Evolutionary conservation across 1,139 yeast genomes (phyloP).

Genomic region (Nakaseomyces sp.): DNA sequence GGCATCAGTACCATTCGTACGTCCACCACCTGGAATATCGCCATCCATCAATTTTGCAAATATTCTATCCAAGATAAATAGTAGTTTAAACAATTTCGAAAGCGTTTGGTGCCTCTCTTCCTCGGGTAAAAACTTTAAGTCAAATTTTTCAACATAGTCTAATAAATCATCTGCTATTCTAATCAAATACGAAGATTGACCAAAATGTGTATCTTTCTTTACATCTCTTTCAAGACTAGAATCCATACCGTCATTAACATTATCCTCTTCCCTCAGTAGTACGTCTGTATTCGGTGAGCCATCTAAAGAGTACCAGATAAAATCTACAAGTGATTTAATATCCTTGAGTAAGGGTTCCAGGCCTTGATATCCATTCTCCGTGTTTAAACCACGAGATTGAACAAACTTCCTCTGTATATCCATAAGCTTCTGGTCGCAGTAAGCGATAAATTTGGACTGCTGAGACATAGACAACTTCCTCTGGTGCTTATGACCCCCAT

Average conservation of each 20-base stretch:
- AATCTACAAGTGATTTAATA: slow-evolving; percentile 39
- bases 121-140: slow-evolving; percentile 19
- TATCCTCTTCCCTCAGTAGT: slow-evolving; percentile 15
- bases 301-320: slow-evolving; percentile 51
- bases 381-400: slow-evolving; percentile 44
- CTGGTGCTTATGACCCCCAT: slow-evolving; percentile 9
- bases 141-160: slow-evolving; percentile 48
- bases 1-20: slow-evolving; percentile 38
- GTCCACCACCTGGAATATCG: slow-evolving; percentile 20
- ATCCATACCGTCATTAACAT: slow-evolving; percentile 6
- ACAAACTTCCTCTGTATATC: slow-evolving; percentile 56
- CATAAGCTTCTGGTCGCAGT: slow-evolving; percentile 51
- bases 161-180: slow-evolving; percentile 58
- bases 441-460: slow-evolving; percentile 52
- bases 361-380: slow-evolving; percentile 32
- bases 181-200: slow-evolving; percentile 54
- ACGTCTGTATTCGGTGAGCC: slow-evolving; percentile 32
- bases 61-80: slow-evolving; percentile 39
- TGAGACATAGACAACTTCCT: slow-evolving; percentile 37
- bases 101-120: slow-evolving; percentile 18
- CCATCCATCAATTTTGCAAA: slow-evolving; percentile 40
- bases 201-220: slow-evolving; percentile 33
- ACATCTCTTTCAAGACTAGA: slow-evolving; percentile 15
- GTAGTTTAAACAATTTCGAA: slow-evolving; percentile 34
- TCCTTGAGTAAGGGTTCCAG: slow-evolving; percentile 40